A percentile compares a stretch with the other conserved stretches of the same genome.
Conservation (phyloP, 768 basidiomycete genomes). For the Chalciporus piperatus region DNA sequence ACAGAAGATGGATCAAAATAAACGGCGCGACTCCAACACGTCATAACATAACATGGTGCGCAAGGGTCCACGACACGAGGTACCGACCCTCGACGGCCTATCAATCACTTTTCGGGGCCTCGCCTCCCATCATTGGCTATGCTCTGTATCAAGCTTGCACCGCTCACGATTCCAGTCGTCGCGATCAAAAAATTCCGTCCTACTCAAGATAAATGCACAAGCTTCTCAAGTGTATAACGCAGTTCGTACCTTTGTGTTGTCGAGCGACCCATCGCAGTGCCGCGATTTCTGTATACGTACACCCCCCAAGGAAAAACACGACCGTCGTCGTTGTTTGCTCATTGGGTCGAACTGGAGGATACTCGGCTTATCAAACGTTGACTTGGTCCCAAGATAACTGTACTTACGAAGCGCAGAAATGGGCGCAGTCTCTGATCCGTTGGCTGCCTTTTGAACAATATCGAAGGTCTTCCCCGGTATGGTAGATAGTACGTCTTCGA, state of each 20-base stretch:
- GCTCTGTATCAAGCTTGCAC: constrained; percentile 67
- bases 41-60: constrained; percentile 1
- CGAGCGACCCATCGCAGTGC: constrained; percentile 89
- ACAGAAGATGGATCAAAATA: constrained; percentile 13
- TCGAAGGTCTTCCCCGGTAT: constrained; percentile 90
- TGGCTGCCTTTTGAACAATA: constrained; percentile 49
- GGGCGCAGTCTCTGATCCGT: constrained; percentile 25
- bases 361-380: not conserved
- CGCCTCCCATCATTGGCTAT: constrained; percentile 46
- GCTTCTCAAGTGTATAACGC: constrained; percentile 1
- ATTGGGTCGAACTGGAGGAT: constrained; percentile 41
- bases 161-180: constrained; percentile 88
- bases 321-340: constrained; percentile 79
- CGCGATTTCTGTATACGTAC: constrained; percentile 96
- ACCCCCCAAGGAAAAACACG: constrained; percentile 96
- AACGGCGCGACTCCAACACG: constrained; percentile 10
- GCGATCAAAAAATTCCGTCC: constrained; percentile 87
- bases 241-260: constrained; percentile 70
- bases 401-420: constrained; percentile 36
- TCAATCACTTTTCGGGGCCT: constrained; percentile 37
- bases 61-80: not conserved
- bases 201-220: constrained; percentile 31
- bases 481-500: constrained; percentile 81
- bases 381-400: not conserved
- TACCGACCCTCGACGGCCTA: constrained; percentile 9